Percentiles rank a stretch among this genome's conserved stretches.
These are phyloP conservation scores for Cucurbita ficifolia DNA, from an alignment of 306 rosid genomes.

Conservation along the genomic window DNA sequence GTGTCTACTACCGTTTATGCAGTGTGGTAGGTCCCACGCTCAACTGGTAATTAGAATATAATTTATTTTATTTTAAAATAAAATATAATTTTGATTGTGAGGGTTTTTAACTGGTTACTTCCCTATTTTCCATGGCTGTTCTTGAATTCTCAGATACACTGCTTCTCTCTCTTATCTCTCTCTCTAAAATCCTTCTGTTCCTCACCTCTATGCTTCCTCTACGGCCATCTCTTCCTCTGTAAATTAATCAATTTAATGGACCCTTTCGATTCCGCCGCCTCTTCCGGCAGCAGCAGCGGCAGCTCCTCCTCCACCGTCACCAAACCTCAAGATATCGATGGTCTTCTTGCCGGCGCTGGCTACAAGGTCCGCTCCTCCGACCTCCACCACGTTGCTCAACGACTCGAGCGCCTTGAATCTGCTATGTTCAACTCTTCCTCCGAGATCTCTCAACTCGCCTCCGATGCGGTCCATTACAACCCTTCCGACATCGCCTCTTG, in stretches of 20 bases:
- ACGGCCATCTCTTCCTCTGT: neutral
- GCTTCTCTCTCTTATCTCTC: neutral
- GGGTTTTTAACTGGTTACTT: neutral
- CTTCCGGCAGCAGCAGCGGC: constrained; percentile 12
- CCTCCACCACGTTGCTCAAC: constrained; percentile 53
- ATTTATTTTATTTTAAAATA: neutral
- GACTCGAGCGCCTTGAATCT: constrained; percentile 47
- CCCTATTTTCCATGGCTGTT: neutral
- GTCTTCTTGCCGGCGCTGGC: constrained; percentile 53
- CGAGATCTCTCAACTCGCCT: constrained; percentile 47
- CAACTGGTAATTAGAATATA: neutral
- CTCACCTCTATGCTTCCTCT: neutral
- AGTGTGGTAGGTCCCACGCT: neutral
- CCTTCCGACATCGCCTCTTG: constrained; percentile 63
- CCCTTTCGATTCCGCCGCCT: constrained; percentile 20
- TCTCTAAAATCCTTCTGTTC: neutral
- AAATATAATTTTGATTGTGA: neutral
- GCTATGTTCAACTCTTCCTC: constrained; percentile 44
- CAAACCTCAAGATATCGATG: constrained; percentile 39
- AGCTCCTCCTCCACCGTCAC: constrained; percentile 27
- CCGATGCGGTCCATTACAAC: constrained; percentile 47
- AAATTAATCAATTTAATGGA: constrained; percentile 14
- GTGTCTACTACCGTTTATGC: no score
- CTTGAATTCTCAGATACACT: neutral
- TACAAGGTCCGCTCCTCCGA: constrained; percentile 67